Conservation (phyloP, 73 alveolate species). For the Blepharisma stoltei region DNA sequence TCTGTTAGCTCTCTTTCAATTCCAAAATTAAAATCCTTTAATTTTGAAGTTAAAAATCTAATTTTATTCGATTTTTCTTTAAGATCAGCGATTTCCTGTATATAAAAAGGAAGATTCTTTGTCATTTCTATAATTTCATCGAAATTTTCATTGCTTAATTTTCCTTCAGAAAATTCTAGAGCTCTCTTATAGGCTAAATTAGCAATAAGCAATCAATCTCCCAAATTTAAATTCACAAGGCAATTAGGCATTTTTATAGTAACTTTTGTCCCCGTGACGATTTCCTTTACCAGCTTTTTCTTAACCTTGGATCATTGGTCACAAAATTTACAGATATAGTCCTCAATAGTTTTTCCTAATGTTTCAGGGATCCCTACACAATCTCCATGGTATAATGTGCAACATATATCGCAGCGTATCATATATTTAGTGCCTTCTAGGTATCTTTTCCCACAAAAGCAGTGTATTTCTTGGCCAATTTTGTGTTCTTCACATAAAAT, state of each 20-base stretch:
- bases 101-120: neutral
- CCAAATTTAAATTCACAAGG: neutral
- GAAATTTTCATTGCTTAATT: neutral
- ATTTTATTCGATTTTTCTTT: too few relatives aligned
- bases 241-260: neutral
- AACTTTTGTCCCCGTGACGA: neutral
- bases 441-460: neutral
- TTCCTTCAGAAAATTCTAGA: neutral
- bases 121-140: neutral
- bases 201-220: neutral
- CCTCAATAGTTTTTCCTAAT: constrained; percentile 7
- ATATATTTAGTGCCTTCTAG: neutral
- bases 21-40: too few relatives aligned
- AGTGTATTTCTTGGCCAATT: neutral
- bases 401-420: constrained; percentile 19
- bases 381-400: constrained; percentile 16
- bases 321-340: constrained; percentile 15
- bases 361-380: neutral
- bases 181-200: neutral
- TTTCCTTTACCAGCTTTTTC: neutral
- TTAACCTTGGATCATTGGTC: constrained; percentile 8
- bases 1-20: too few relatives aligned
- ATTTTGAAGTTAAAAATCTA: too few relatives aligned
- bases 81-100: too few relatives aligned
- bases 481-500: neutral